Evolutionary conservation across 2,329 filamentous ascomycete genomes (phyloP), one percentile per base, ranked within the genome.

Genomic region (Aureobasidium lini): DNA sequence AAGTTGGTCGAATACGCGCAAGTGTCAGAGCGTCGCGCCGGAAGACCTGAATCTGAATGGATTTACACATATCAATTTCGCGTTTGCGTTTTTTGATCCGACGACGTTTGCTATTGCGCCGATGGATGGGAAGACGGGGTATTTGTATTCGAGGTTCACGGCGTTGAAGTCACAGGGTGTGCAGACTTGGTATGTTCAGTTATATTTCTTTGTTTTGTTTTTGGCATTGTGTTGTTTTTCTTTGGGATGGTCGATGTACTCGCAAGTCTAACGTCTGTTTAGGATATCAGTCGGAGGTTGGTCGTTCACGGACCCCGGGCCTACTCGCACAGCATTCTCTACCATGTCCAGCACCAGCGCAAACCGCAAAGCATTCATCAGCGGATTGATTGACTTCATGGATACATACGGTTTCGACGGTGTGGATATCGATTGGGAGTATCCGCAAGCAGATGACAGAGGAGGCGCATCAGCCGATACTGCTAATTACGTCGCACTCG

Each of bases 401-500:
- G 29, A 60, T 7, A 59, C 50, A 4, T 65, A 65, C 43, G 63
- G 60, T 11, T 65, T 65, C 39, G 60, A 65, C 15, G 64, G 64
- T 15, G 40, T 64, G 9, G 63, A 65, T 36, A 28, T 65, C 18
- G 63, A 63, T 36, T 65, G 63, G 64, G 64, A 64, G 32, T 64
- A 65, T 37, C 63, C 64, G 7, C 13, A 23, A 16, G 62, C 57
- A 60, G 70, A 65, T 31, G 67, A 74, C 2, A 68, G 76, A 1
- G 75, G 74, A 6, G 77, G 77, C 0, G 61, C 61, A 0, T 61
- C 63, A 2, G 68, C 42, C 1, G 77, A 79, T 61, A 72, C 64
- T 0, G 58, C 57, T 4, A 77, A 79, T 60, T 69, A 73, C 23
- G 69, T 71, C 0, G 28, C 60, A 0, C 63, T 76, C 0, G 60